These are phyloP conservation scores for Trametes punicea DNA, from an alignment of 768 basidiomycete species.

Conservation along the genomic window DNA sequence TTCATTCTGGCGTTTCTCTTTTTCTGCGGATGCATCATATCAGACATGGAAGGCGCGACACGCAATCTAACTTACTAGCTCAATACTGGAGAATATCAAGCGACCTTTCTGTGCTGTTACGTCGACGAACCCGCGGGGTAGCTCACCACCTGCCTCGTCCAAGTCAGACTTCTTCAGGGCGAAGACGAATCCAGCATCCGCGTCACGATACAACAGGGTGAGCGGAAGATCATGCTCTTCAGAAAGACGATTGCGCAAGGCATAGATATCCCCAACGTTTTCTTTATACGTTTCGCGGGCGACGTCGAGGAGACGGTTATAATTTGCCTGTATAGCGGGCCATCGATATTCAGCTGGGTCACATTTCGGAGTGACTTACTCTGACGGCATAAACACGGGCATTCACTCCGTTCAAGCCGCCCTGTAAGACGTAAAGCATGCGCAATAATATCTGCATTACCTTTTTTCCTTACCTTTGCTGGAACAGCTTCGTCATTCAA, in stretches of 20 bases:
- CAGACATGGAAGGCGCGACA: background rate
- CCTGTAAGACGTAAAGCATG: constrained; percentile 37
- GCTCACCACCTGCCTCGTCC: constrained; percentile 37
- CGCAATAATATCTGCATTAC: background rate
- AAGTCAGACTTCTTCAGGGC: constrained; percentile 64
- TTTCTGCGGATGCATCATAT: constrained; percentile 45
- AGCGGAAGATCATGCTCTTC: constrained; percentile 66
- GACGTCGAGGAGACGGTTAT: constrained; percentile 84
- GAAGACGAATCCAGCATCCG: constrained; percentile 60
- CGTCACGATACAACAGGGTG: constrained; percentile 65
- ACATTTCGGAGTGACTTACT: constrained; percentile 29
- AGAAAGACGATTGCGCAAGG: constrained; percentile 55
- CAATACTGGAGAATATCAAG: constrained; percentile 75
- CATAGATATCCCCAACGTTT: constrained; percentile 84
- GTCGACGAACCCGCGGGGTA: constrained; percentile 74
- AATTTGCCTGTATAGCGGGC: constrained; percentile 51
- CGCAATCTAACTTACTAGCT: constrained; percentile 52
- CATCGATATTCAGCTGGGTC: background rate
- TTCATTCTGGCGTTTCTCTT: constrained; percentile 88
- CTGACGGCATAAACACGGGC: constrained; percentile 88
- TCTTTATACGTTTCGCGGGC: constrained; percentile 95
- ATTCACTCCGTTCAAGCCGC: constrained; percentile 71
- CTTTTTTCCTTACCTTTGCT: constrained; percentile 47
- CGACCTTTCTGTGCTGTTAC: constrained; percentile 62
- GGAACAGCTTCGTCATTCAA: constrained; percentile 70